Conservation (phyloP, 805 yeast species). For the Yarrowia bubula region DNA sequence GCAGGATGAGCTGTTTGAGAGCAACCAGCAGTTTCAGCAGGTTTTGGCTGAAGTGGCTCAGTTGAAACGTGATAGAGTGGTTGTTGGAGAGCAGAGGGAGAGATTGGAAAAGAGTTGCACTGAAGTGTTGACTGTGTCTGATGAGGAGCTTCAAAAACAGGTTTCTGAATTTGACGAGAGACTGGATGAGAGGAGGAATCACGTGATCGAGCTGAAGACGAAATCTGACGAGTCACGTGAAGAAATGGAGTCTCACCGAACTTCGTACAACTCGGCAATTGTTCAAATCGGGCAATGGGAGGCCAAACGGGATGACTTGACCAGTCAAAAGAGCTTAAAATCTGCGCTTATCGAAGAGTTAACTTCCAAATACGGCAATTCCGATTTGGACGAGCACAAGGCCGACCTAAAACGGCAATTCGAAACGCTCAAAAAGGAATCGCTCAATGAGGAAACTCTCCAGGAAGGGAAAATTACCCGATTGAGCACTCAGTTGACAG, state of each 20-base stretch:
- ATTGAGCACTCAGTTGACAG: neutral
- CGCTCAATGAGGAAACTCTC: slow-evolving; percentile 20
- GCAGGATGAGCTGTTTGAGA: slow-evolving; percentile 62
- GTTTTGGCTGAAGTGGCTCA: slow-evolving; percentile 63
- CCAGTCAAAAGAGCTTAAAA: neutral
- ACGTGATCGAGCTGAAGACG: slow-evolving; percentile 36
- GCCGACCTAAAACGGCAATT: neutral
- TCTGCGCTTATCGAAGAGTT: neutral
- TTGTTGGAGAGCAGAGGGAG: slow-evolving; percentile 51
- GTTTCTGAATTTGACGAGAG: slow-evolving; percentile 14
- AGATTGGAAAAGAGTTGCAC: slow-evolving; percentile 49
- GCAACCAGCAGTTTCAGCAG: slow-evolving; percentile 79
- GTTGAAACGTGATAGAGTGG: slow-evolving; percentile 48
- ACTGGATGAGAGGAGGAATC: slow-evolving; percentile 7
- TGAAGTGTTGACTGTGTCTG: slow-evolving; percentile 47
- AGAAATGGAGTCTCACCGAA: slow-evolving; percentile 38
- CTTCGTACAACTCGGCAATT: slow-evolving; percentile 42
- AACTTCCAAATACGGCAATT: neutral
- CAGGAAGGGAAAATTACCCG: neutral
- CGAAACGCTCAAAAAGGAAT: slow-evolving; percentile 27
- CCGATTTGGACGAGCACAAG: neutral
- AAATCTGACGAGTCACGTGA: slow-evolving; percentile 34
- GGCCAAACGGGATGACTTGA: slow-evolving; percentile 38
- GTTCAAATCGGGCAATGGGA: slow-evolving; percentile 56
- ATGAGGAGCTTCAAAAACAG: slow-evolving; percentile 42